These are phyloP conservation scores for Coprinopsis sp. DNA, from an alignment of 768 basidiomycete species.

Conservation along the genomic window DNA sequence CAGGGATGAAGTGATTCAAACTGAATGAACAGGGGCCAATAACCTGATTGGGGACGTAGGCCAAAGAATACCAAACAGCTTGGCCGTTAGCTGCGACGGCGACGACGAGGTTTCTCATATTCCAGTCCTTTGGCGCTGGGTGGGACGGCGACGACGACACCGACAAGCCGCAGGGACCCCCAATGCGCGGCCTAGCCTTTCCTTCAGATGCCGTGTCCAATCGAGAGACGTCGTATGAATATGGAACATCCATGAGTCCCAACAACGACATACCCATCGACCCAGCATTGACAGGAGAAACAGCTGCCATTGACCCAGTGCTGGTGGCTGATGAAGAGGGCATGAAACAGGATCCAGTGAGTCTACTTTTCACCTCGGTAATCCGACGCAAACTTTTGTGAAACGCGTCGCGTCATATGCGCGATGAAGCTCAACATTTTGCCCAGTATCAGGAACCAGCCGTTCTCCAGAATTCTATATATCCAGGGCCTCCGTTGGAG, in stretches of 20 bases:
- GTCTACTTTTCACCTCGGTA: constrained; percentile 20
- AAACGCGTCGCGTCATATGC: constrained; percentile 70
- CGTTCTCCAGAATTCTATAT: constrained; percentile 18
- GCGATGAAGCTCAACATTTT: constrained; percentile 21
- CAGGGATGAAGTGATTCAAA: no score
- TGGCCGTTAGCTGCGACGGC: no score
- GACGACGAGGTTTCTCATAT: constrained; percentile 26
- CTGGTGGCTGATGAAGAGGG: constrained; percentile 30
- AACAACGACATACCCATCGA: constrained; percentile 75
- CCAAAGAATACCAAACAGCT: no score
- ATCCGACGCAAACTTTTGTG: constrained; percentile 4
- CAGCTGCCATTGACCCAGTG: constrained; percentile 47
- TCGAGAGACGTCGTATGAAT: constrained; percentile 56
- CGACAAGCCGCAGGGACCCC: constrained; percentile 18
- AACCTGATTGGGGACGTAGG: no score
- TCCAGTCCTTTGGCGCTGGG: constrained; percentile 9
- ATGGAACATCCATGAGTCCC: constrained; percentile 54
- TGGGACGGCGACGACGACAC: constrained; percentile 8
- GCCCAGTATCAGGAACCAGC: constrained; percentile 24
- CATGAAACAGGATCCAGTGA: constrained; percentile 31
- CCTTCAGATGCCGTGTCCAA: constrained; percentile 42
- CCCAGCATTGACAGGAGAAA: constrained; percentile 54
- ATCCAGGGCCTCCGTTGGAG: not conserved
- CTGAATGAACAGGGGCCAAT: no score
- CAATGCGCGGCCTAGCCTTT: constrained; percentile 63